Percentiles rank a stretch among this genome's conserved stretches.
Evolutionary conservation across 2,329 filamentous ascomycete genomes (phyloP).

Genomic region (Hypoxylon sp.): DNA sequence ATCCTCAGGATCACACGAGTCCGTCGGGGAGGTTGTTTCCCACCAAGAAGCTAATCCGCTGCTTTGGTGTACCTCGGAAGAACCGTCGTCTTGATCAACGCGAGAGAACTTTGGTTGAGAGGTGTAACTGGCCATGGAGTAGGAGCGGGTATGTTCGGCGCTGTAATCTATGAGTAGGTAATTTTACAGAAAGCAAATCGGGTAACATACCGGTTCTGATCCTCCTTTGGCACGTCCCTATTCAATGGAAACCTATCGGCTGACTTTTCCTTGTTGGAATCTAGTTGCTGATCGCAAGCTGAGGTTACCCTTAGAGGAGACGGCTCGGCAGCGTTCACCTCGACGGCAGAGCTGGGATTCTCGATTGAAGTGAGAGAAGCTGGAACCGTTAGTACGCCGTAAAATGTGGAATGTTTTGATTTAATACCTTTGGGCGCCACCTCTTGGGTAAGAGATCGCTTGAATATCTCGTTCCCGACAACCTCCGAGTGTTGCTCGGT

Average conservation of each 20-base stretch:
- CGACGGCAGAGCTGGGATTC: not conserved
- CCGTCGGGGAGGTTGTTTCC: not conserved
- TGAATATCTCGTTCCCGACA: not conserved
- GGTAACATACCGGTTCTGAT: not conserved
- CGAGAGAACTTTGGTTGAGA: not conserved
- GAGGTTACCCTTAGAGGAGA: not conserved
- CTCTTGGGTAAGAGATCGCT: not conserved
- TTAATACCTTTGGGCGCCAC: not conserved
- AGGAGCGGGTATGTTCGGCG: not conserved
- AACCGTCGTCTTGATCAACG: not conserved
- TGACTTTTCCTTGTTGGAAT: not conserved
- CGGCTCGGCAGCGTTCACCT: not conserved
- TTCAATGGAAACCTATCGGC: not conserved
- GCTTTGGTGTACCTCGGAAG: not conserved
- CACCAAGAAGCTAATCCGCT: not conserved
- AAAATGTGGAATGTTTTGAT: not conserved
- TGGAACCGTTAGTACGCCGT: not conserved
- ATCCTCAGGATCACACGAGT: not conserved
- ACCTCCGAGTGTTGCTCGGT: not conserved
- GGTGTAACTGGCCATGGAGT: not conserved
- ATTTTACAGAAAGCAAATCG: not conserved
- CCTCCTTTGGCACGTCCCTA: not conserved
- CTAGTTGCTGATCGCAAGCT: not conserved
- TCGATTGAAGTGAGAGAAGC: not conserved
- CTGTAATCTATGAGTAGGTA: not conserved